These are phyloP conservation scores for Leccinum obscurum DNA, from an alignment of 768 basidiomycete genomes.

Conservation along the genomic window DNA sequence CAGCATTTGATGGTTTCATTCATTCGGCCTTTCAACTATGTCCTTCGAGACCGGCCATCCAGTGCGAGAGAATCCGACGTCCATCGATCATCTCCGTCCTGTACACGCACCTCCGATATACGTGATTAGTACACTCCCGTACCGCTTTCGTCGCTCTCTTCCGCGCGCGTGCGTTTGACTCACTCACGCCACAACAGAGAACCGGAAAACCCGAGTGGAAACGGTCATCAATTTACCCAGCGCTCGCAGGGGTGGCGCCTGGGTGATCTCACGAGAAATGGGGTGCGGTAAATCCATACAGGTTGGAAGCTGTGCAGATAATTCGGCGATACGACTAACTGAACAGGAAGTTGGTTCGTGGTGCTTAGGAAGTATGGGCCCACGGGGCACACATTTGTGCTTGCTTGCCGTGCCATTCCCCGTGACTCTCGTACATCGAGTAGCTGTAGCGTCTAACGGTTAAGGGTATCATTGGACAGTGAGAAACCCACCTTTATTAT, in stretches of 20 bases:
- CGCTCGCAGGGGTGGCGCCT: slow-evolving; percentile 4
- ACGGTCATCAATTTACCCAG: not conserved
- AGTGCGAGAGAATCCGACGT: not conserved
- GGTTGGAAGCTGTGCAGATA: slow-evolving; percentile 16
- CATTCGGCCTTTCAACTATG: slow-evolving; percentile 3
- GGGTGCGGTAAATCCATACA: slow-evolving; percentile 21
- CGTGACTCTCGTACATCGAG: slow-evolving; percentile 5
- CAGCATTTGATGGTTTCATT: not conserved
- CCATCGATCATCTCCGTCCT: not conserved
- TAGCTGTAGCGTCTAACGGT: not conserved
- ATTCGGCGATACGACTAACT: slow-evolving; percentile 20
- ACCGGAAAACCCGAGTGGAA: not conserved
- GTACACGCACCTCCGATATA: not conserved
- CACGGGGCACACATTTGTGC: slow-evolving; percentile 12
- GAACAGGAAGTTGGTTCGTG: slow-evolving; percentile 5
- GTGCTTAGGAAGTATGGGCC: slow-evolving; percentile 1
- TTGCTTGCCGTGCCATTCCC: slow-evolving; percentile 2
- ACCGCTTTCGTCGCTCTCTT: not conserved
- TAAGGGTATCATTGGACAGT: not conserved
- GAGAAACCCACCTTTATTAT: not conserved
- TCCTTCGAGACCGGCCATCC: not conserved
- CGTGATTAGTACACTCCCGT: not conserved
- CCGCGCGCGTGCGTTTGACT: not conserved
- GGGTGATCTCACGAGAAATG: slow-evolving; percentile 21
- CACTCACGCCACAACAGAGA: not conserved